Conservation (phyloP, 495 filamentous ascomycete species). For the Friedmanniomyces endolithicus region DNA sequence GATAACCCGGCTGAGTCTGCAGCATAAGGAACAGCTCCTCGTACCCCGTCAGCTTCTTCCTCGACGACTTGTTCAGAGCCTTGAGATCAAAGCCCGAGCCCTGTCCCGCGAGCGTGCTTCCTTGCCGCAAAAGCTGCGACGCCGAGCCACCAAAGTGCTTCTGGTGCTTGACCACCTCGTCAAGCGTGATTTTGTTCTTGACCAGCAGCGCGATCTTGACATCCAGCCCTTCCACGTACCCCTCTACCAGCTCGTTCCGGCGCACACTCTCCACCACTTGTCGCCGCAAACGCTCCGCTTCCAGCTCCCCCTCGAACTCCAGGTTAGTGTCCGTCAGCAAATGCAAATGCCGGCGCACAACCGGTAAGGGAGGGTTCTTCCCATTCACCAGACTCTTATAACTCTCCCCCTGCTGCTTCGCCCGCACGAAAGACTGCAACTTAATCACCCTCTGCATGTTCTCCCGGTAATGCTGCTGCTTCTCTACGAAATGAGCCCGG, state of each 20-base stretch:
- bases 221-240: conserved; percentile 94
- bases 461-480: conserved; percentile 75
- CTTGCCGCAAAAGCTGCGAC: conserved; percentile 14
- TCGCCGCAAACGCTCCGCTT: conserved; percentile 85
- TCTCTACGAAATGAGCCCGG: conserved; percentile 63
- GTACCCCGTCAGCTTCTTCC: conserved; percentile 89
- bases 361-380: conserved; percentile 94
- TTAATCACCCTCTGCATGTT: conserved; percentile 99
- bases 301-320: conserved; percentile 96
- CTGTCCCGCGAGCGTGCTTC: conserved; percentile 31
- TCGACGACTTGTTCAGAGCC: conserved; percentile 88
- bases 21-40: conserved; percentile 97
- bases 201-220: conserved; percentile 98
- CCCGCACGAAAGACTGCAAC: conserved; percentile 90
- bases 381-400: conserved; percentile 92
- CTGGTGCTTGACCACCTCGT: conserved; percentile 95
- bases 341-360: conserved; percentile 95
- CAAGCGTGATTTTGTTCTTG: conserved; percentile 97
- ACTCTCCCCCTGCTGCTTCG: conserved; percentile 86
- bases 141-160: conserved; percentile 73
- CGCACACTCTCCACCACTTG: conserved; percentile 92
- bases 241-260: conserved; percentile 91
- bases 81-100: conserved; percentile 85
- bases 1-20: conserved; percentile 91
- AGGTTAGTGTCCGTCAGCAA: conserved; percentile 96